Evolutionary conservation across 305 asterid genomes (phyloP).

Genomic region (Fraxinus sp.): DNA sequence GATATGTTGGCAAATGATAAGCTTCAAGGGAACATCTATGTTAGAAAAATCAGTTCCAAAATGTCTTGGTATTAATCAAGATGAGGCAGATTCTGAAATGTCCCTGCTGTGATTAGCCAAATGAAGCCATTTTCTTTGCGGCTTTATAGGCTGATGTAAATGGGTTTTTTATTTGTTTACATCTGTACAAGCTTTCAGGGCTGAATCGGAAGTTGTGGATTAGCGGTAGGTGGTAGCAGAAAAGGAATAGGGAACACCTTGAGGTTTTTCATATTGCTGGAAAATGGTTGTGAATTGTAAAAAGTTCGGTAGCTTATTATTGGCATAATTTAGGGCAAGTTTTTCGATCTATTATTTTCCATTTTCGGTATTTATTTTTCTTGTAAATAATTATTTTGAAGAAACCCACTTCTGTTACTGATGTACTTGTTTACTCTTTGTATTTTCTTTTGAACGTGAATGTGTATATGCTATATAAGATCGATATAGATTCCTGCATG

Average conservation of each 20-base stretch:
- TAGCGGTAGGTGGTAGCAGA: background rate
- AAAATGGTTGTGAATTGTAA: slow-evolving; percentile 5
- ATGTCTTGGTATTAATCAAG: slow-evolving; percentile 52
- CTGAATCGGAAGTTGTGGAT: background rate
- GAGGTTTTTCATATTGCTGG: slow-evolving; percentile 3
- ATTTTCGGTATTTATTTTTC: slow-evolving; percentile 1
- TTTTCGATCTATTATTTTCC: background rate
- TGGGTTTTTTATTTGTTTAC: slow-evolving; percentile 1
- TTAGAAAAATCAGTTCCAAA: slow-evolving; percentile 74
- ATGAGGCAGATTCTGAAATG: slow-evolving; percentile 39
- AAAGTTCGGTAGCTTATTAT: background rate
- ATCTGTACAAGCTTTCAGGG: slow-evolving; percentile 5
- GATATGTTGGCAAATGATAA: slow-evolving; percentile 86
- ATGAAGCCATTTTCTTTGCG: slow-evolving; percentile 24
- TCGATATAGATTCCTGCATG: background rate
- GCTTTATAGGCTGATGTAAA: slow-evolving; percentile 30
- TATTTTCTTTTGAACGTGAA: background rate
- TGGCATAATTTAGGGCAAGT: slow-evolving; percentile 1
- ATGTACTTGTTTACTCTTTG: background rate
- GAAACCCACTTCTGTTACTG: background rate
- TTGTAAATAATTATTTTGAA: background rate
- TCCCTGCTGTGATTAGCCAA: slow-evolving; percentile 31
- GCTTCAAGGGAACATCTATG: slow-evolving; percentile 85
- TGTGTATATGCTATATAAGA: background rate
- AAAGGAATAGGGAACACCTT: background rate